Evolutionary conservation across 2,329 filamentous ascomycete genomes (phyloP).

Genomic region (Phialophora verrucosa): DNA sequence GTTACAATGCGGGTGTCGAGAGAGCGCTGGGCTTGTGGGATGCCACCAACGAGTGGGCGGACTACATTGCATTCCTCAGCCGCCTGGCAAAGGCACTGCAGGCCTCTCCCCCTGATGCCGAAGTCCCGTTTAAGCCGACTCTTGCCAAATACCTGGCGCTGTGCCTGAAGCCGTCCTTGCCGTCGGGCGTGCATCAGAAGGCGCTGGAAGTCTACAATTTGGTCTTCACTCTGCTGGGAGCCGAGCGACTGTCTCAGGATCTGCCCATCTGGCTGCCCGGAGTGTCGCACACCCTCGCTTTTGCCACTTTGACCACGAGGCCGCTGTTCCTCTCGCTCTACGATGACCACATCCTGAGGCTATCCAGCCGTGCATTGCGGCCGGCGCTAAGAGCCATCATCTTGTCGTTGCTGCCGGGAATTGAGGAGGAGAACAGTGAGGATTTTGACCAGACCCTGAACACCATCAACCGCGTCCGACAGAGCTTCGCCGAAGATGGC

Average conservation of each 20-base stretch:
- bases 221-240: conserved; percentile 78
- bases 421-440: conserved; percentile 96
- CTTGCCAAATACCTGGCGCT: conserved; percentile 92
- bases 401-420: conserved; percentile 82
- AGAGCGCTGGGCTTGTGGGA: conserved; percentile 89
- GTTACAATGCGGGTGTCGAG: conserved; percentile 88
- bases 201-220: conserved; percentile 90
- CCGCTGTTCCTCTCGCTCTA: conserved; percentile 83
- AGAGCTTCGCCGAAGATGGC: conserved; percentile 65
- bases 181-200: conserved; percentile 97
- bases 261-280: conserved; percentile 89
- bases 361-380: conserved; percentile 74
- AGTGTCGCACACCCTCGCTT: conserved; percentile 85
- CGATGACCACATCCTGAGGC: conserved; percentile 75
- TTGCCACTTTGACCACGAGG: conserved; percentile 89
- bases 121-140: conserved; percentile 79
- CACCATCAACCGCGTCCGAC: conserved; percentile 78
- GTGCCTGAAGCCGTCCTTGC: conserved; percentile 89
- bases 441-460: conserved; percentile 89
- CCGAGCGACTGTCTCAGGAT: conserved; percentile 78
- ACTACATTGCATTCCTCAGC: conserved; percentile 97
- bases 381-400: conserved; percentile 91
- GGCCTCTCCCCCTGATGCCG: conserved; percentile 71
- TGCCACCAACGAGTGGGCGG: conserved; percentile 96
- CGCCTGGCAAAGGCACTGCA: conserved; percentile 92